These are phyloP conservation scores for Przewalskia tangutica DNA, from an alignment of 257 asterid genomes.

Conservation along the genomic window DNA sequence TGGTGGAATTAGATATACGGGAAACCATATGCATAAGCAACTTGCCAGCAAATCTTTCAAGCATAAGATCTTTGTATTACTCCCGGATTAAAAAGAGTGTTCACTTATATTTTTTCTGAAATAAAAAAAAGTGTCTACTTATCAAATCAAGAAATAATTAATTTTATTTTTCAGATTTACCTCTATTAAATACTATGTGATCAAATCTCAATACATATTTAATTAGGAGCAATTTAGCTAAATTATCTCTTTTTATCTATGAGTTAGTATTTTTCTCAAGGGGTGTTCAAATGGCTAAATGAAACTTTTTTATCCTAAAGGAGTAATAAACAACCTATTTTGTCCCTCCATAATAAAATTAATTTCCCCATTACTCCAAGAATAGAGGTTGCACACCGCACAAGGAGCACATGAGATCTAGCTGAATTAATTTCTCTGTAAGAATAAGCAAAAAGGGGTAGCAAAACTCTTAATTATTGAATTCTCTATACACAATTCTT, in stretches of 20 bases:
- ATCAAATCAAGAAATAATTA: too few species aligned
- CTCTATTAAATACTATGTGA: too few species aligned
- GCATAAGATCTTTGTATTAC: neutral
- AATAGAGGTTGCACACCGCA: neutral
- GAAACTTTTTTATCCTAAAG: too few species aligned
- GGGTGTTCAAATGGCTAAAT: too few species aligned
- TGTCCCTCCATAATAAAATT: neutral
- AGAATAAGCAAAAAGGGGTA: neutral
- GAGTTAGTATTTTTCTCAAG: too few species aligned
- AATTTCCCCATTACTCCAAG: neutral
- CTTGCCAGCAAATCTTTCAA: neutral
- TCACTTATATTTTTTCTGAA: too few species aligned
- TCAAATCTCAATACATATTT: too few species aligned
- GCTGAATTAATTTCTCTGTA: neutral
- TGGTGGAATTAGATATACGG: neutral
- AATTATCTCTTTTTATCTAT: too few species aligned
- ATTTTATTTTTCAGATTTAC: too few species aligned
- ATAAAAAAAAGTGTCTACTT: too few species aligned
- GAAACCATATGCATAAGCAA: neutral
- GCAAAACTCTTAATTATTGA: slow-evolving; percentile 22
- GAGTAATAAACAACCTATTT: neutral
- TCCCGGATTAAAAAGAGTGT: too few species aligned
- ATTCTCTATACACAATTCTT: slow-evolving; percentile 28
- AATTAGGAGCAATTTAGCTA: too few species aligned
- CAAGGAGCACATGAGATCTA: neutral